Evolutionary conservation across 306 rosid species (phyloP).

Genomic region (Morella rubra): DNA sequence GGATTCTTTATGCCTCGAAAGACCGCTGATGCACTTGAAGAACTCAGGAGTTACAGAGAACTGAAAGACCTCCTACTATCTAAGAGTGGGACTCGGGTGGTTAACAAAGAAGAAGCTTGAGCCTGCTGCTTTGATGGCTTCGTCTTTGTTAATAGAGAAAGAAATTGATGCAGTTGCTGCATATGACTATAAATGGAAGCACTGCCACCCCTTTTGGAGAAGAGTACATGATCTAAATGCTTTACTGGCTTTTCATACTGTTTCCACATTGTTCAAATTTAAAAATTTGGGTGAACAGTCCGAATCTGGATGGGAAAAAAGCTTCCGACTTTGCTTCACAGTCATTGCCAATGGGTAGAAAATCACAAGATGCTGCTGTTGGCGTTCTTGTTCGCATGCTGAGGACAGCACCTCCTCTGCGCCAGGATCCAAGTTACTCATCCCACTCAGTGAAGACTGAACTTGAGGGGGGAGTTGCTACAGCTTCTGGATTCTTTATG

Average conservation of each 20-base stretch:
- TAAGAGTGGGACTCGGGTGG: conserved; percentile 47
- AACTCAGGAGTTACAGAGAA: conserved; percentile 49
- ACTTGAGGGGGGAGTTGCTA: conserved; percentile 52
- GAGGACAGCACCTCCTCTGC: conserved; percentile 83
- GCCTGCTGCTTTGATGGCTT: conserved; percentile 21
- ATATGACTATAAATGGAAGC: background rate
- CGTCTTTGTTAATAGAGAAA: conserved; percentile 2
- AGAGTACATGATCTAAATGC: too few species aligned
- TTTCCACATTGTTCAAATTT: conserved; percentile 5
- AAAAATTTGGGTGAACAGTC: conserved; percentile 43
- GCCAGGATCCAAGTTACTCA: conserved; percentile 65
- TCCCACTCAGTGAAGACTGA: conserved; percentile 57
- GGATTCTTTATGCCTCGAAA: conserved; percentile 61
- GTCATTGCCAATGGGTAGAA: conserved; percentile 42
- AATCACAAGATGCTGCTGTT: conserved; percentile 89
- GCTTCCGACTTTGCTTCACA: conserved; percentile 39
- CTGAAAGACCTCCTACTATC: conserved; percentile 56
- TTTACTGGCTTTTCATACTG: too few species aligned
- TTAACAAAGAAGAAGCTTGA: conserved; percentile 37
- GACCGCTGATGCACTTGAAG: conserved; percentile 53
- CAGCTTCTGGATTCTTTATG: conserved; percentile 65
- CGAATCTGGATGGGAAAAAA: conserved; percentile 39
- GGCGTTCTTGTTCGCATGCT: conserved; percentile 85
- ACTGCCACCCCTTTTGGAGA: too few species aligned
- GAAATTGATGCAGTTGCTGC: background rate